Evolutionary conservation across 2,329 filamentous ascomycete species (phyloP), one percentile per base, ranked within the genome.

Genomic region (Aphanoascus verrucosus): DNA sequence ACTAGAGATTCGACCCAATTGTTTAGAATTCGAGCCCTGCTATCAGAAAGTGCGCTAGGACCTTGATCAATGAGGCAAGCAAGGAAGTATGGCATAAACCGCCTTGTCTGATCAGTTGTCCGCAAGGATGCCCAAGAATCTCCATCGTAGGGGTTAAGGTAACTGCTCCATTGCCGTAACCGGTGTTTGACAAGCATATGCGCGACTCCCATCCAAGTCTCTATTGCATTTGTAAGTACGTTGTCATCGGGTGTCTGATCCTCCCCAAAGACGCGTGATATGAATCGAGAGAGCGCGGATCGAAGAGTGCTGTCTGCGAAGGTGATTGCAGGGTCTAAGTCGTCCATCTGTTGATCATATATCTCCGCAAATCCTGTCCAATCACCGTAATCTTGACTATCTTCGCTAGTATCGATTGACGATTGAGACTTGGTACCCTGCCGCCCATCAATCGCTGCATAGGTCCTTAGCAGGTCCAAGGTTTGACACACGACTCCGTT

Each of bases 361-460:
- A 65, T 61, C 38, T 77, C 74, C 54, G 78, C 74, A 48, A 82
- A 68, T 17, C 72, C 79, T 19, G 74, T 69, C 68, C 76, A 79
- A 55, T 81, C 79, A 31, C 80, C 80, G 60, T 81, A 83, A 45
- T 83, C 80, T 62, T 84, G 81, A 57, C 80, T 83, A 51, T 84
- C 81, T 50, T 83, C 80, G 52, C 72, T 77, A n/a, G 63, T 50
- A n/a, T 57, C 32, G 17, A 47, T 52, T 49, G 67, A 58, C 17
- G 59, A 38, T 45, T 54, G 56, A 57, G 45, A 56, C 58, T 54
- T 56, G 52, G 43, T 50, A 58, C 56, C 57, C 52, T 60, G 37
- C 52, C 59, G 42, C 20, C 60, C 19, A 20, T 67, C 67, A 54
- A 69, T 68, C 19, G 61, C 57, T 32, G 63, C 53, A 55, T 76